These are phyloP conservation scores for Tillandsia fasciculata DNA, from an alignment of 176 grass and related monocot genomes.

Conservation along the genomic window DNA sequence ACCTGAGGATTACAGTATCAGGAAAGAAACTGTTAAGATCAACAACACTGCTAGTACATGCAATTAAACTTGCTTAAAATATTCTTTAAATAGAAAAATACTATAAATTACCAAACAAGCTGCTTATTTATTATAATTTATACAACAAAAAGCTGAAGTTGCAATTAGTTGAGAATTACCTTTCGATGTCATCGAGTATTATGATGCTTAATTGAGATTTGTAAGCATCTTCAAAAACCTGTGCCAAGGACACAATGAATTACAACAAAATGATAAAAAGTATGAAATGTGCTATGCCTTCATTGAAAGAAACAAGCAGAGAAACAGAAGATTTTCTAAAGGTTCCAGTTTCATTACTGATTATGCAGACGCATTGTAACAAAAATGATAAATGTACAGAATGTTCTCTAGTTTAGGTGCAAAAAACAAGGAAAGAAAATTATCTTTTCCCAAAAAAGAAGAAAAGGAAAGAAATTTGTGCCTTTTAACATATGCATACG, in stretches of 20 bases:
- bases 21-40: constrained; percentile 14
- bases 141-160: background rate
- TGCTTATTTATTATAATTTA: background rate
- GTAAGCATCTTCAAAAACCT: constrained; percentile 99
- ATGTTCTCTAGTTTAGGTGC: too few relatives aligned
- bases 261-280: too few relatives aligned
- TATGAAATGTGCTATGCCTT: too few relatives aligned
- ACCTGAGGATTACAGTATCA: constrained; percentile 24
- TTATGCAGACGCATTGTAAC: too few relatives aligned
- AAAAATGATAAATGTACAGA: too few relatives aligned
- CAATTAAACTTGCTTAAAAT: background rate
- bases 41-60: background rate
- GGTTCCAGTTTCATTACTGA: too few relatives aligned
- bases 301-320: too few relatives aligned
- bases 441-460: background rate
- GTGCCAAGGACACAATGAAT: background rate
- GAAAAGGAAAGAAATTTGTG: background rate
- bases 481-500: too few relatives aligned
- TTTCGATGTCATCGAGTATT: constrained; percentile 92
- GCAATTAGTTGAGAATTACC: constrained; percentile 7
- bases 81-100: background rate
- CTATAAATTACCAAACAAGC: background rate
- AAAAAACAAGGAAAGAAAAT: background rate
- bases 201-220: constrained; percentile 95
- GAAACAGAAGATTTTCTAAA: too few relatives aligned